Evolutionary conservation across 306 rosid species (phyloP), one percentile per base, ranked within the genome.

Genomic region (Prinsepia uniflora): DNA sequence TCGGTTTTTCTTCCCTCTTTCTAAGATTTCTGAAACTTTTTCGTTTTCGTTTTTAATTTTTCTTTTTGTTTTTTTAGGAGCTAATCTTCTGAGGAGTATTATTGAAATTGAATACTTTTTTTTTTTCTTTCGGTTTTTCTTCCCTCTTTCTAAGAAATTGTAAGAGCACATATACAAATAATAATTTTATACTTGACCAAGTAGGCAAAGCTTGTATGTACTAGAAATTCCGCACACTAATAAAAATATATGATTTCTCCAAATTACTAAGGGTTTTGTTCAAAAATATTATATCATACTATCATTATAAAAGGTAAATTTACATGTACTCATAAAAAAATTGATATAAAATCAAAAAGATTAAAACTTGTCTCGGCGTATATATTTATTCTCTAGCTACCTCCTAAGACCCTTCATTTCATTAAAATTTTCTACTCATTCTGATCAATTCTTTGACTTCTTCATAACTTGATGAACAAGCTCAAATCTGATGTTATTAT

Each of bases 111-210:
- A 5, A 8, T 52, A 1, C n/a, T 0, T 52, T 15, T 1, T 10
- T 52, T 55, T 10, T 55, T 10, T 8, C 39, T 55, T 55, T 22
- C 13, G 2, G 30, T 24, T 24, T 24, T 55, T 60, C 13, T 36
- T 36, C 46, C 65, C 24, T 61, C 47, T 40, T 61, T 61, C 66
- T 8, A 5, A 14, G 47, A 61, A 63, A 42, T 63, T 63, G 68
- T n/a, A 41, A 10, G 54, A 42, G 17, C 20, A 42, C 47, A 20
- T 8, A 69, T 13, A 39, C 40, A 22, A 52, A 30, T 6, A 13
- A n/a, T 7, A 41, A 55, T 41, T 70, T 68, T 50, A 68, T 53
- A 4, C 5, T 55, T 70, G 65, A 70, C 74, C 65, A 14, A 11
- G 17, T 70, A 43, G 54, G 44, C 74, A 52, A 53, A 68, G 52